These are phyloP conservation scores for Hymenoscyphus fructigenus DNA, from an alignment of 2,329 filamentous ascomycete genomes.

Conservation along the genomic window DNA sequence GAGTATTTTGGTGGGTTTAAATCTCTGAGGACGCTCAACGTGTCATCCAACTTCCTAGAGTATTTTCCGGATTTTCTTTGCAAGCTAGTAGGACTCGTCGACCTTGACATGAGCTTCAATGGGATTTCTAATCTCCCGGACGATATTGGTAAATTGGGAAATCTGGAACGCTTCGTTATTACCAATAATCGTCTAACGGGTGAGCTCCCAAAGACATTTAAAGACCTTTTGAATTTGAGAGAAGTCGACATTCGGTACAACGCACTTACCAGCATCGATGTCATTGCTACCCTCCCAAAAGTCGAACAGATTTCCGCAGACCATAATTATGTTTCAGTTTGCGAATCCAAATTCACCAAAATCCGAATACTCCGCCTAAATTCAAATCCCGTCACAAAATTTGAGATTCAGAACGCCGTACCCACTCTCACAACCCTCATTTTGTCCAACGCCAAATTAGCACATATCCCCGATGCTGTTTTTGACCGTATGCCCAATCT, in stretches of 20 bases:
- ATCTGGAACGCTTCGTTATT: conserved; percentile 85
- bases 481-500: conserved; percentile 87
- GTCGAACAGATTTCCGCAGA: conserved; percentile 87
- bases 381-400: conserved; percentile 92
- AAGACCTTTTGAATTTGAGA: conserved; percentile 72
- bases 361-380: conserved; percentile 85
- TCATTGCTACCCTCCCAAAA: conserved; percentile 78
- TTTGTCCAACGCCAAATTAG: conserved; percentile 85
- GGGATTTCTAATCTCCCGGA: conserved; percentile 76
- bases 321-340: conserved; percentile 89
- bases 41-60: conserved; percentile 90
- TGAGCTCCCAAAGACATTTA: conserved; percentile 70
- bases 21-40: conserved; percentile 77
- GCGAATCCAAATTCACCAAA: conserved; percentile 82
- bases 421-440: conserved; percentile 85
- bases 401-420: conserved; percentile 75
- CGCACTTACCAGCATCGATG: conserved; percentile 81
- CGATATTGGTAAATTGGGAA: conserved; percentile 73
- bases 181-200: conserved; percentile 90
- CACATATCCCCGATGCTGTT: conserved; percentile 80
- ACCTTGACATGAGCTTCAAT: conserved; percentile 97
- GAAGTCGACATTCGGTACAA: conserved; percentile 97
- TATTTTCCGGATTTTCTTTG: conserved; percentile 85
- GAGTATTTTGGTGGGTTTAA: conserved; percentile 79
- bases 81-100: conserved; percentile 77